Base-by-base conservation (phyloP, 2,329 filamentous ascomycete genomes). In the Tolypocladium album region DNA sequence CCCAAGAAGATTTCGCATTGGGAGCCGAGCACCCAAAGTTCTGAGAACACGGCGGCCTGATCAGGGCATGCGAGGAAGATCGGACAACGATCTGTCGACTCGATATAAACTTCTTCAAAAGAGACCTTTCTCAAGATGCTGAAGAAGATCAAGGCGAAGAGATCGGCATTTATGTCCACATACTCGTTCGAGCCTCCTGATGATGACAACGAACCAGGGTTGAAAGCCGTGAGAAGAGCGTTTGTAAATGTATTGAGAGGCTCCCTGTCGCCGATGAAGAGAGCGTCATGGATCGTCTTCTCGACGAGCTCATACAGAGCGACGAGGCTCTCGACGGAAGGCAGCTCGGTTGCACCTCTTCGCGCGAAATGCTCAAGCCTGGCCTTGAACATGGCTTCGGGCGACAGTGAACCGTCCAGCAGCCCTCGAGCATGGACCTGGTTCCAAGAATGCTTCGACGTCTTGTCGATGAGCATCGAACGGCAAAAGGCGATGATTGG, bases 1-100 rank as follows among this genome's bases (percentile, higher is more conserved):
- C 83, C 83, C 61, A 87, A 85, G 66, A 86, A 87, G 0, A 80
- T 76, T 61, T 86, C 82, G 65, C 84, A 87, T 59, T 83, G 80
- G 4, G 84, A 86, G 1, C 84, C 84, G 1, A 86, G 73, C 0
- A 83, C 84, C 70, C 85, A 87, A 0, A 85, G 78, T 67, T 87
- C 84, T 0, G 84, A 80, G 65, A 87, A 87, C 8, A 82, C 82
- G 39, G 83, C 84, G 17, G 84, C 83, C 68, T 87, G 84, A 60
- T 87, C 84, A 1, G 82, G 75, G 60, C 85, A 83, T 24, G 79
- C 76, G 59, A 85, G 82, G 69, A 85, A 84, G 12, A 86, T 72
- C 0, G 83, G 84, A 64, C 85, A 86, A 9, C 83, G 76, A 65
- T 87, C 84, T 0, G 81, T 83, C 1, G 85, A 81, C 67, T 87